Evolutionary conservation across 257 asterid species (phyloP), one percentile per base, ranked within the genome.

Genomic region (Echium plantagineum): DNA sequence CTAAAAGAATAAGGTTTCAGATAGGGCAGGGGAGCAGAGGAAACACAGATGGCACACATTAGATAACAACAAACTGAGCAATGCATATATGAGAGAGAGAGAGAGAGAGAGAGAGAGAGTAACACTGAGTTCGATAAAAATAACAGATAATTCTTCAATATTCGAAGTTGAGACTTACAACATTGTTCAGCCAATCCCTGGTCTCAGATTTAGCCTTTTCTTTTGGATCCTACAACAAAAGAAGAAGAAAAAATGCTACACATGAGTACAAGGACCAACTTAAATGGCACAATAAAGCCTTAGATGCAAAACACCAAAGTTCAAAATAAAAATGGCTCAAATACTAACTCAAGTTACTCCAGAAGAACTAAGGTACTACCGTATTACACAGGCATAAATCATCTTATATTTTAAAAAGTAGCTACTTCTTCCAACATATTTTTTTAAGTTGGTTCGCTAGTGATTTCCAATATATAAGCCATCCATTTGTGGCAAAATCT

Each of bases 181-280:
- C 87, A 80, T 86, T 88, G 80, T 93, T 93, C 78, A 93, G 65
- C 98, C 98, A 93, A 74, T 93, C 98, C 80, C 98, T 71, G 38
- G 98, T 93, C 83, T 93, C 97, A 58, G 95, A 84, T 74, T 93
- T 93, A 69, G 98, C 98, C 62, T 86, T 93, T 68, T 93, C 98
- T 84, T 72, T 88, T 0, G 98, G 98, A 74, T 93, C 98, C 98
- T 93, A 74, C 64, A 72, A 57, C 63, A 7, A 9, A 24, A 63
- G 15, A 53, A 63, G 15, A 53, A 7, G 12, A 8, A 18, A 5
- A n/a, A 19, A 12, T 42, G 49, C 49, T 42, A 42, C 49, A 42
- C 16, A 10, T 13, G 16, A 13, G 16, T 42, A 10, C 17, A 12
- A 42, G 49, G 49, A 10, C 49, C 16, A 42, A 13, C 16, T 42